Base-by-base conservation (phyloP, 2,329 filamentous ascomycete genomes). In the Aspergillus flavus region DNA sequence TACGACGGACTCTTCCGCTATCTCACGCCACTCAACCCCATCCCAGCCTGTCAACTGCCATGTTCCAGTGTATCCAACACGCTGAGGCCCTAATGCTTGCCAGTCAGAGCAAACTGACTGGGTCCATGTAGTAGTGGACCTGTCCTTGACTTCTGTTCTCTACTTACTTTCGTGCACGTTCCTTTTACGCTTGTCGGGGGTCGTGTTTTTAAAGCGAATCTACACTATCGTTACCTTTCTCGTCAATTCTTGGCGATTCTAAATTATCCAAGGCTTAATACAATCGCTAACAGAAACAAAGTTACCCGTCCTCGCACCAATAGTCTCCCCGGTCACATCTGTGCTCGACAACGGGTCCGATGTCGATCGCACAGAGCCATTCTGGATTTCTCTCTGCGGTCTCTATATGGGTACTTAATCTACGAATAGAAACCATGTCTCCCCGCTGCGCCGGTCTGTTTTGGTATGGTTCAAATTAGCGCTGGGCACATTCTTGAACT, bases 281-380 rank as follows among this genome's bases (percentile, higher is more conserved):
- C 59, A 16, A 58, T 62, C 62, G 58, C 65, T 62, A 66, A 62
- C 54, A 57, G 43, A 57, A 62, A 69, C 68, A 71, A 67, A 55
- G 59, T 56, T 45, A 55, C 54, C 34, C 36, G 63, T 63, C 59
- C 61, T 58, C 66, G 46, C 48, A 61, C 73, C 74, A 76, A 76
- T 75, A 57, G 71, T 62, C 59, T 64, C 59, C 26, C 52, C 53
- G 52, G 61, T 61, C 67, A 70, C 68, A 61, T 60, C 58, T 61
- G 59, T 62, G 56, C 55, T 67, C 61, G 58, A 66, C 64, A 64
- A 63, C 68, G 65, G 68, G 54, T 57, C 64, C 58, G 63, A 66
- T 62, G 71, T 73, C 66, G 64, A 72, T 69, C 66, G 62, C 69
- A 65, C 65, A 67, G 66, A 68, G 61, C 65, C 63, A 61, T 62